phyloP scores from a whole-genome alignment of 2,329 filamentous ascomycete genomes.

The Biscogniauxia marginata region DNA sequence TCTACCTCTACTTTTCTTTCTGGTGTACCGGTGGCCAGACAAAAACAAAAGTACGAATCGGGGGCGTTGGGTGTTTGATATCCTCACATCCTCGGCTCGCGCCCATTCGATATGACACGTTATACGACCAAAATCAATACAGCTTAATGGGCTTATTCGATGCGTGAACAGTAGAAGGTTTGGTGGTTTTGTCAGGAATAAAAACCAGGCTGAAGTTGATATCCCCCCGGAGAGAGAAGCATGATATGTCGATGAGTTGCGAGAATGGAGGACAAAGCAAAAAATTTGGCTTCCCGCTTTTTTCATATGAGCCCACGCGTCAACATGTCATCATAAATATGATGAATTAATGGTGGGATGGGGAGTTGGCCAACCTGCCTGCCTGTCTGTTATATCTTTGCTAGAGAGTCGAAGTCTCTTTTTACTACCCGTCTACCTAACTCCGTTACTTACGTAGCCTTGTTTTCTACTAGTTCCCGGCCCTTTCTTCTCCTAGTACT shows the following conservation, averaged over 20 bases:
- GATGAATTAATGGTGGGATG: conserved; percentile 16
- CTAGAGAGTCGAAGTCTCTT: conserved; percentile 29
- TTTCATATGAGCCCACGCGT: conserved; percentile 20
- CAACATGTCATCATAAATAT: conserved; percentile 13
- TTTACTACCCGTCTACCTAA: conserved; percentile 23
- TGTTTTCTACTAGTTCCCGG: conserved; percentile 31
- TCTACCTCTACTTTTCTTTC: conserved; percentile 26
- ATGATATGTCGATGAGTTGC: conserved; percentile 26
- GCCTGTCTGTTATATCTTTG: conserved; percentile 27
- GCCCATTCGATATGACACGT: conserved; percentile 22
- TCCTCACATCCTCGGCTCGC: conserved; percentile 22
- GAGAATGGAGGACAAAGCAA: conserved; percentile 15
- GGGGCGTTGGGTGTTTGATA: conserved; percentile 34
- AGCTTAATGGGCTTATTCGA: conserved; percentile 28
- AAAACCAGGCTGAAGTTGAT: conserved; percentile 24
- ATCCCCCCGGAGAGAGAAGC: conserved; percentile 20
- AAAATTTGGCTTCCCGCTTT: conserved; percentile 15
- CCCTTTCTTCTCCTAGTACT: conserved; percentile 50
- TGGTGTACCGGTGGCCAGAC: conserved; percentile 24
- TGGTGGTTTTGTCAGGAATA: conserved; percentile 33
- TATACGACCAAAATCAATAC: conserved; percentile 26
- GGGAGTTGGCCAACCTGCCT: conserved; percentile 20
- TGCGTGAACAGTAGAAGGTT: conserved; percentile 24
- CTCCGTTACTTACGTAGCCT: conserved; percentile 19
- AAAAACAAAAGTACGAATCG: conserved; percentile 26